Evolutionary conservation across 2,329 filamentous ascomycete genomes (phyloP).

Genomic region (Elsinoe batatas): DNA sequence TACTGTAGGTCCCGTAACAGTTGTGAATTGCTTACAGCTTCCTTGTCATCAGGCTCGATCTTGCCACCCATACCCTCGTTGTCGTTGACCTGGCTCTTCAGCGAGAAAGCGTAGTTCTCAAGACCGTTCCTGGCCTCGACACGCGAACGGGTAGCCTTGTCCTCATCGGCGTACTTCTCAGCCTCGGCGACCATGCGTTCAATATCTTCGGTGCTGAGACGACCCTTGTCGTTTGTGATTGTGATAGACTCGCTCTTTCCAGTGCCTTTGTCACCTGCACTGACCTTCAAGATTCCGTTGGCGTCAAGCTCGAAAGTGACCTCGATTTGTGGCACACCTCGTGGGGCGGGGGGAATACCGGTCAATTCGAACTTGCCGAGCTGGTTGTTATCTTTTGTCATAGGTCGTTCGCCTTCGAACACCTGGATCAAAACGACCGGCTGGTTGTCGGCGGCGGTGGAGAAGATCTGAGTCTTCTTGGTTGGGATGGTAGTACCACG

Average conservation of each 20-base stretch:
- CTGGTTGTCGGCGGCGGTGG: constrained; percentile 93
- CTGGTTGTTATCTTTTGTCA: constrained; percentile 95
- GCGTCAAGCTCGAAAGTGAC: constrained; percentile 96
- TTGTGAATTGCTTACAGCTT: constrained; percentile 52
- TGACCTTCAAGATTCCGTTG: constrained; percentile 97
- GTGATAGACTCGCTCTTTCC: constrained; percentile 96
- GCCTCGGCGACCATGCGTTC: constrained; percentile 98
- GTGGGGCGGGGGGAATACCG: constrained; percentile 85
- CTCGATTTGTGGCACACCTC: constrained; percentile 96
- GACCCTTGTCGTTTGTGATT: constrained; percentile 99
- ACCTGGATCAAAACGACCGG: constrained; percentile 92
- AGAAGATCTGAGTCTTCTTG: constrained; percentile 97
- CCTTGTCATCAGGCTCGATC: constrained; percentile 98
- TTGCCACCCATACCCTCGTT: constrained; percentile 95
- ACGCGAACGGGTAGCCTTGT: constrained; percentile 94
- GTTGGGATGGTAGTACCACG: constrained; percentile 92
- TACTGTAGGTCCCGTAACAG: constrained; percentile 10
- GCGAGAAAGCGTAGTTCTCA: constrained; percentile 97
- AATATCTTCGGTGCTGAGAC: constrained; percentile 91
- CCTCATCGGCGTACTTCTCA: constrained; percentile 97
- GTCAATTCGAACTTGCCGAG: constrained; percentile 98
- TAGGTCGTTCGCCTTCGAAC: constrained; percentile 82
- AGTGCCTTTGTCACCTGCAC: constrained; percentile 93
- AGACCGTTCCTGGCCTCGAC: constrained; percentile 94
- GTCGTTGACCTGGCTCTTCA: constrained; percentile 99